Conservation (phyloP, 2,329 filamentous ascomycete species). For the Lecanicillium sp. region DNA sequence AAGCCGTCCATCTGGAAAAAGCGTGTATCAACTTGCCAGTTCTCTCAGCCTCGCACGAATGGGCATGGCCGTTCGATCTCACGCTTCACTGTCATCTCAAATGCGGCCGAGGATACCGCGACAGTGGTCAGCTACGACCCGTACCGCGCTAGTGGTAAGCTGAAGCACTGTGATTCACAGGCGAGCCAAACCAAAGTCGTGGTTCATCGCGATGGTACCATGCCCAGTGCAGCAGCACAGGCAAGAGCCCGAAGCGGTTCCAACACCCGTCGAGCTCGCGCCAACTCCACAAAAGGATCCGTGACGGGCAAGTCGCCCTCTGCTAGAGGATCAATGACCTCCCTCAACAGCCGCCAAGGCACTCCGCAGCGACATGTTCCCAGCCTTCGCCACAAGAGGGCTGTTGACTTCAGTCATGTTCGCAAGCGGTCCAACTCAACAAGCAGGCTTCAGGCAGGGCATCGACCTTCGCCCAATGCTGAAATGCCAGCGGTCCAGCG, state of each 20-base stretch:
- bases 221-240: slow-evolving; percentile 14
- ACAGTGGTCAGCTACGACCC: slow-evolving; percentile 71
- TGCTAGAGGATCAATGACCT: slow-evolving; percentile 38
- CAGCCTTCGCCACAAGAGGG: slow-evolving; percentile 40
- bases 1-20: slow-evolving; percentile 50
- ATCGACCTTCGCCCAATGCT: slow-evolving; percentile 1
- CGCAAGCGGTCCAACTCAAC: slow-evolving; percentile 30
- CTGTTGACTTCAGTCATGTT: slow-evolving; percentile 46
- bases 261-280: slow-evolving; percentile 20
- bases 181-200: slow-evolving; percentile 59
- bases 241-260: slow-evolving; percentile 28
- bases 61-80: slow-evolving; percentile 48
- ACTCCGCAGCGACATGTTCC: slow-evolving; percentile 33
- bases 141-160: slow-evolving; percentile 60
- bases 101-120: slow-evolving; percentile 43
- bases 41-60: slow-evolving; percentile 36
- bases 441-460: slow-evolving; percentile 11
- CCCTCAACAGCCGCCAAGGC: slow-evolving; percentile 40
- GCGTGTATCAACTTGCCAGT: slow-evolving; percentile 54
- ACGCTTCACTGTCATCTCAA: slow-evolving; percentile 59
- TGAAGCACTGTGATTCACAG: slow-evolving; percentile 33
- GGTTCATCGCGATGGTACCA: slow-evolving; percentile 49
- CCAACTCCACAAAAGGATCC: slow-evolving; percentile 19
- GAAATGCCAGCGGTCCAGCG: neutral
- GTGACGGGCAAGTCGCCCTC: slow-evolving; percentile 23